Conservation (phyloP, 306 rosid genomes). For the Dryas drummondii region DNA sequence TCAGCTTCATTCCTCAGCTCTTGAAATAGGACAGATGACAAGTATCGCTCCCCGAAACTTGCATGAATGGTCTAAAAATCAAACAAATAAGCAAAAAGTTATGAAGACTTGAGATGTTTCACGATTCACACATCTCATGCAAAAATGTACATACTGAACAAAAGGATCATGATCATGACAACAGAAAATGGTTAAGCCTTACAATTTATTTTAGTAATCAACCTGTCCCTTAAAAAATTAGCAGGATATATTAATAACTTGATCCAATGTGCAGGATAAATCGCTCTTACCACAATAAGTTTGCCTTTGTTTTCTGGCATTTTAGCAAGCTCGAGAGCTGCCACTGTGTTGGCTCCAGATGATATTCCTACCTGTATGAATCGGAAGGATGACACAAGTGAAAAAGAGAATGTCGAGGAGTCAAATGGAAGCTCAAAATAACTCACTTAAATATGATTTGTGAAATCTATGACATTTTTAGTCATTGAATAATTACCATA, state of each 20-base stretch:
- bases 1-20: conserved; percentile 83
- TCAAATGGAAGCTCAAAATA: too few relatives aligned
- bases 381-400: background rate
- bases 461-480: background rate
- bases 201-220: background rate
- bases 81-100: conserved; percentile 23
- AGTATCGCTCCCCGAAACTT: conserved; percentile 91
- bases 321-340: conserved; percentile 76
- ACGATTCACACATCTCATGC: background rate
- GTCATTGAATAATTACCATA: conserved; percentile 54
- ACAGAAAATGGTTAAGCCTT: background rate
- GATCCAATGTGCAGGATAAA: background rate
- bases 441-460: background rate
- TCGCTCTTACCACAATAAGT: conserved; percentile 80
- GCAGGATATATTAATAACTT: background rate
- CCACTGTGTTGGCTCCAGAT: conserved; percentile 92
- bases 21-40: conserved; percentile 85
- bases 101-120: background rate
- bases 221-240: background rate
- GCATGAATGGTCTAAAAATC: conserved; percentile 82
- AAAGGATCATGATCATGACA: background rate
- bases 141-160: background rate
- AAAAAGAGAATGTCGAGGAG: too few relatives aligned
- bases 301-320: conserved; percentile 94
- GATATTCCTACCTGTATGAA: conserved; percentile 85